Percentiles rank a stretch among this genome's conserved stretches.
These are phyloP conservation scores for Neurospora tetrasperma DNA, from an alignment of 495 filamentous ascomycete species.

Conservation along the genomic window DNA sequence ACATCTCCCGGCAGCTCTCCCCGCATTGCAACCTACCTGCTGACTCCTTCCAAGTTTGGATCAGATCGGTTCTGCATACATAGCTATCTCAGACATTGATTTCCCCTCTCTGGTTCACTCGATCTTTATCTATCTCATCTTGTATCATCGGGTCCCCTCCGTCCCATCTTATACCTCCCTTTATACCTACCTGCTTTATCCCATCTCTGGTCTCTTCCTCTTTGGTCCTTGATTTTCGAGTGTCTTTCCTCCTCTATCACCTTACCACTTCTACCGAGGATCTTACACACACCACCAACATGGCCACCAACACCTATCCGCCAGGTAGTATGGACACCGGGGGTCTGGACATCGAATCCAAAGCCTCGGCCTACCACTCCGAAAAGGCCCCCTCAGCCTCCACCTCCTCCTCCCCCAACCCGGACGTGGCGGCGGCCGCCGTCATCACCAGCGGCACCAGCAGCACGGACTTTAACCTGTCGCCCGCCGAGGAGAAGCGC, in stretches of 20 bases:
- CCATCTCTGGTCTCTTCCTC: neutral
- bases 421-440: no score
- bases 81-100: neutral
- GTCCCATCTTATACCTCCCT: neutral
- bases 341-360: neutral
- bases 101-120: neutral
- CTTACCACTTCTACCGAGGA: neutral
- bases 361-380: neutral
- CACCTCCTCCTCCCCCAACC: neutral
- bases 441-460: no score
- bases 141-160: neutral
- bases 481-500: slow-evolving; percentile 23
- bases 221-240: neutral
- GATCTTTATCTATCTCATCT: neutral
- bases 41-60: neutral
- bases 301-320: neutral
- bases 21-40: neutral
- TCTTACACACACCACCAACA: neutral
- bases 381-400: neutral
- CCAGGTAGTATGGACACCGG: neutral
- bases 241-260: neutral
- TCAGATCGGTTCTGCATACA: neutral
- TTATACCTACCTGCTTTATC: neutral
- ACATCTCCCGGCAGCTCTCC: neutral
- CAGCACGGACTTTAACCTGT: slow-evolving; percentile 20